Conservation (phyloP, 176 grass and related monocot genomes). For the Bothriochloa decipiens region DNA sequence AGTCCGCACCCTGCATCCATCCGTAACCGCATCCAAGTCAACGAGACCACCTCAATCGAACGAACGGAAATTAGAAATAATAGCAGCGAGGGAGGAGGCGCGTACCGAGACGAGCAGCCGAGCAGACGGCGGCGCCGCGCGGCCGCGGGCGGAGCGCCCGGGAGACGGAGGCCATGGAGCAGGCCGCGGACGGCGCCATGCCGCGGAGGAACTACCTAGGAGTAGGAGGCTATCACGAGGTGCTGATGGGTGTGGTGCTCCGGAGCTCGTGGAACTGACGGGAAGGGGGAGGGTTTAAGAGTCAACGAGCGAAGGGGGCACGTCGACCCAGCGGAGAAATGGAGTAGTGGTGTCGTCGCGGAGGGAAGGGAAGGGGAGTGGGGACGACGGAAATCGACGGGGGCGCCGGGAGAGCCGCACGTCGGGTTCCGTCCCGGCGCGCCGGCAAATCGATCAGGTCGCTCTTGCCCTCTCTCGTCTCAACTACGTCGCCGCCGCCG, state of each 20-base stretch:
- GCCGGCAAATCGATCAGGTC: neutral
- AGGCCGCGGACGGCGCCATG: constrained; percentile 26
- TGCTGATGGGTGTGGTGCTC: neutral
- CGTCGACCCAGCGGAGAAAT: too few relatives aligned
- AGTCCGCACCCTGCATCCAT: constrained; percentile 35
- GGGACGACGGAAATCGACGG: too few relatives aligned
- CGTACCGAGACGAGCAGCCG: constrained; percentile 26
- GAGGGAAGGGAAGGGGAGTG: too few relatives aligned
- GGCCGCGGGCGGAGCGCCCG: constrained; percentile 51
- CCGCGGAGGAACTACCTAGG: neutral
- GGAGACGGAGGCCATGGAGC: constrained; percentile 74
- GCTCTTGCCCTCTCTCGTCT: neutral
- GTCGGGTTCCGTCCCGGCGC: neutral
- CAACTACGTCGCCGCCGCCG: neutral
- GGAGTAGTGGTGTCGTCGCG: too few relatives aligned
- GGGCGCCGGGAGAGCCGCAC: neutral
- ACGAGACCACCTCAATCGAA: neutral
- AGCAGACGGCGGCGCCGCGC: constrained; percentile 18
- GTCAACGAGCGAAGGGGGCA: too few relatives aligned
- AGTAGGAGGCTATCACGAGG: neutral
- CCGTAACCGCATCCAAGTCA: neutral
- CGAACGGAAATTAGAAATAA: neutral
- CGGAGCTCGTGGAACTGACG: constrained; percentile 1
- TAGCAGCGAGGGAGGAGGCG: neutral
- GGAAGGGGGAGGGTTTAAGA: neutral